These are phyloP conservation scores for Aspergillus proliferans DNA, from an alignment of 2,329 filamentous ascomycete species.

Conservation along the genomic window DNA sequence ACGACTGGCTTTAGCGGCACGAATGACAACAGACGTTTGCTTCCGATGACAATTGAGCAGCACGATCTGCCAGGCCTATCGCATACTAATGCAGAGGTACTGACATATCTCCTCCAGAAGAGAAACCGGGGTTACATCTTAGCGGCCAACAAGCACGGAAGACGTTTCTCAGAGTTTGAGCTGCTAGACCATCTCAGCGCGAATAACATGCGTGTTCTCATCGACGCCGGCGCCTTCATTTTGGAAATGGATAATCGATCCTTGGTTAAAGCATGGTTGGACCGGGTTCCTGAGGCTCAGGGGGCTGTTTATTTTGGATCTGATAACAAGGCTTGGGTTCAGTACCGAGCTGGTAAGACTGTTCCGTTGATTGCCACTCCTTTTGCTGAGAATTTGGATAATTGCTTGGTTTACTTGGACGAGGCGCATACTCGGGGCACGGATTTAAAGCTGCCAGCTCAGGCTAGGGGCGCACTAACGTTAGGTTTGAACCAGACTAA, in stretches of 20 bases:
- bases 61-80: conserved; percentile 51
- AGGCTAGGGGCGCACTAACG: conserved; percentile 49
- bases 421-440: conserved; percentile 58
- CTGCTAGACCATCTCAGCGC: conserved; percentile 40
- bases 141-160: conserved; percentile 22
- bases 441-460: conserved; percentile 50
- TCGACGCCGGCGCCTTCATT: conserved; percentile 60
- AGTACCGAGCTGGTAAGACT: conserved; percentile 32
- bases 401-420: conserved; percentile 55
- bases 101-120: conserved; percentile 51
- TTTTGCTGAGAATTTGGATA: conserved; percentile 48
- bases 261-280: conserved; percentile 49
- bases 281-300: conserved; percentile 36
- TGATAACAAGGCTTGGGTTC: conserved; percentile 42
- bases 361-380: conserved; percentile 49
- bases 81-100: conserved; percentile 59
- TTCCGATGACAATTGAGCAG: conserved; percentile 59
- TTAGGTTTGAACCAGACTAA: conserved; percentile 54
- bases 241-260: conserved; percentile 54
- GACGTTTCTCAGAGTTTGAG: conserved; percentile 39
- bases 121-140: conserved; percentile 47
- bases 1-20: conserved; percentile 69
- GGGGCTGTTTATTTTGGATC: conserved; percentile 52
- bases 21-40: conserved; percentile 55
- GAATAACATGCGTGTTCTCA: conserved; percentile 47